Evolutionary conservation across 345 rosid genomes (phyloP).

Genomic region (Trapa bicornis): DNA sequence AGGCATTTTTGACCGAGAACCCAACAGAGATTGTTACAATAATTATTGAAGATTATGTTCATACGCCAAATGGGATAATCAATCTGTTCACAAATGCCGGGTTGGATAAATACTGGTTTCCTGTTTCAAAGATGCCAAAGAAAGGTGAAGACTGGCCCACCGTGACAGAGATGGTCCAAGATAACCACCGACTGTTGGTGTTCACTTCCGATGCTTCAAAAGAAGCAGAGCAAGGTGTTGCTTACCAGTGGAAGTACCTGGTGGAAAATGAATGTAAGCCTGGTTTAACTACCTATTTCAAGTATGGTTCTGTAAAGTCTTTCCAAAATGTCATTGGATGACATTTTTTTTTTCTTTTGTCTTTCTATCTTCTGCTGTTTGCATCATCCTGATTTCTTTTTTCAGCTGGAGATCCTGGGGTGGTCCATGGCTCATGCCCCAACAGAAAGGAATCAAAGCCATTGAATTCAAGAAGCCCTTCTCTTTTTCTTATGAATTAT

Average conservation of each 20-base stretch:
- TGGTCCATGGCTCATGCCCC: slow-evolving; percentile 75
- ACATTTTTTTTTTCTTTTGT: background rate
- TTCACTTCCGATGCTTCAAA: slow-evolving; percentile 88
- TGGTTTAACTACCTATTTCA: background rate
- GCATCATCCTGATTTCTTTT: slow-evolving; percentile 10
- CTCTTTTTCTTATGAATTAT: slow-evolving; percentile 83
- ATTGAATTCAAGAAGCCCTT: slow-evolving; percentile 50
- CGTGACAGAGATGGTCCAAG: slow-evolving; percentile 78
- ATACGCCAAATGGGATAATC: slow-evolving; percentile 65
- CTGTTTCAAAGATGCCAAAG: slow-evolving; percentile 81
- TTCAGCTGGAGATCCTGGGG: slow-evolving; percentile 97
- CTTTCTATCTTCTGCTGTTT: slow-evolving; percentile 4
- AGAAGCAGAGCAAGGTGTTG: slow-evolving; percentile 94
- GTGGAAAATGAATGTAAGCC: slow-evolving; percentile 73
- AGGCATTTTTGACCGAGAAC: slow-evolving; percentile 62
- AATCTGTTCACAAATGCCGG: slow-evolving; percentile 69
- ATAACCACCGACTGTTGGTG: slow-evolving; percentile 68
- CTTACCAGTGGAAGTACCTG: slow-evolving; percentile 92
- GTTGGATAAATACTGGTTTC: slow-evolving; percentile 72
- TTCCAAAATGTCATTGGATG: background rate
- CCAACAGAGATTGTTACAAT: slow-evolving; percentile 85
- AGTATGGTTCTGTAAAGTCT: background rate
- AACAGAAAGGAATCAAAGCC: slow-evolving; percentile 76
- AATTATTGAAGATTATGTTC: slow-evolving; percentile 88
- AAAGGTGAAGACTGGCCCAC: slow-evolving; percentile 97